These are phyloP conservation scores for Rhododendron griersonianum DNA, from an alignment of 148 eudicot species.

Conservation along the genomic window DNA sequence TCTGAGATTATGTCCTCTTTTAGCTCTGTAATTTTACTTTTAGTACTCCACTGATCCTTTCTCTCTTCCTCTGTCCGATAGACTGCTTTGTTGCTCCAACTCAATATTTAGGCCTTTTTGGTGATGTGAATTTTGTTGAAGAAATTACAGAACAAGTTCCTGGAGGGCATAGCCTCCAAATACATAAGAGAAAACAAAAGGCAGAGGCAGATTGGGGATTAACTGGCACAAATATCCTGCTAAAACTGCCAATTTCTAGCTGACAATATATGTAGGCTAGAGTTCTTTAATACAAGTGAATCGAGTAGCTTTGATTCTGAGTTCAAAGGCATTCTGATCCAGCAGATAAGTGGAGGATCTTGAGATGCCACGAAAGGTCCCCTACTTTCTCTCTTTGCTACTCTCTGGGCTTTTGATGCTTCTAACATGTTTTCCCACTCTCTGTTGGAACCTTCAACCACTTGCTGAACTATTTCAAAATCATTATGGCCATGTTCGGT, in stretches of 20 bases:
- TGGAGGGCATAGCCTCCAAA: not conserved
- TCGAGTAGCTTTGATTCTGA: not conserved
- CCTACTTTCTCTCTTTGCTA: not conserved
- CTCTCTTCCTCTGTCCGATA: not conserved
- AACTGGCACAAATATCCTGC: not conserved
- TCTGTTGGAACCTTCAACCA: not conserved
- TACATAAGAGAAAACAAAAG: not conserved
- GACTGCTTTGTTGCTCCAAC: not conserved
- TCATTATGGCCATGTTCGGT: not conserved
- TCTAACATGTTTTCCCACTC: not conserved
- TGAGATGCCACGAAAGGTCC: not conserved
- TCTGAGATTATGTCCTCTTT: not conserved
- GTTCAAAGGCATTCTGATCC: not conserved
- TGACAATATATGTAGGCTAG: not conserved
- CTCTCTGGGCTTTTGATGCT: not conserved
- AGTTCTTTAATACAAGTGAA: not conserved
- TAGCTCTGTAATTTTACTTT: not conserved
- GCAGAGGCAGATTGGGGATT: not conserved
- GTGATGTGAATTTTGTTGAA: not conserved
- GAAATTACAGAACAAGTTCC: not conserved
- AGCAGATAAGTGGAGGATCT: not conserved
- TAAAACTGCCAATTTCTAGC: not conserved
- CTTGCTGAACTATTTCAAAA: not conserved
- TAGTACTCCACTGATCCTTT: not conserved
- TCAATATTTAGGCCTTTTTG: not conserved